phyloP scores from a whole-genome alignment of 2,329 filamentous ascomycete genomes.

The Fusarium sp. region DNA sequence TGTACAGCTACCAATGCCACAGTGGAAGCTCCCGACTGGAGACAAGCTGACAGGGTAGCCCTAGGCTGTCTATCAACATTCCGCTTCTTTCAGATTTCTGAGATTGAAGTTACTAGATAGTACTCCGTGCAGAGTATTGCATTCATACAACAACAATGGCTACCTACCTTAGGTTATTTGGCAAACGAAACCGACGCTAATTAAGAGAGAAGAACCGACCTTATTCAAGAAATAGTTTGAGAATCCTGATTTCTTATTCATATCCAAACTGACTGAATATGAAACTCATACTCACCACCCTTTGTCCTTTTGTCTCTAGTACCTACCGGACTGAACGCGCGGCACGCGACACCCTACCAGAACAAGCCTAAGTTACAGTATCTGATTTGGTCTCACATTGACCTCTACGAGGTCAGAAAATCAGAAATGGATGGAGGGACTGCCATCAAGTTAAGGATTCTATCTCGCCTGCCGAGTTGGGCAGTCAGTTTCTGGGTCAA shows the following conservation, averaged over 20 bases:
- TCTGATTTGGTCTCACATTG: not conserved
- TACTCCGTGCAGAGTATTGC: too few species aligned
- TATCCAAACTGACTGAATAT: not conserved
- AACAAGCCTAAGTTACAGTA: not conserved
- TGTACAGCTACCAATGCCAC: not conserved
- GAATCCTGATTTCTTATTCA: not conserved
- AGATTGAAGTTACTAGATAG: not conserved
- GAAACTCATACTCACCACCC: not conserved
- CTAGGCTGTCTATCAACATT: not conserved
- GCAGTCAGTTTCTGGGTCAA: not conserved
- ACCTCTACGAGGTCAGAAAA: not conserved
- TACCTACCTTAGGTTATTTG: not conserved
- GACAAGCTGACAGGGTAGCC: slow-evolving; percentile 7
- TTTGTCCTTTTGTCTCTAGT: slow-evolving; percentile 13
- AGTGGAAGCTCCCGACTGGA: slow-evolving; percentile 23
- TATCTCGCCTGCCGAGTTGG: not conserved
- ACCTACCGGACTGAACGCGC: slow-evolving; percentile 31
- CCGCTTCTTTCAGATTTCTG: not conserved
- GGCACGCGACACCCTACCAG: slow-evolving; percentile 29
- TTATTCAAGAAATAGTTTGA: not conserved
- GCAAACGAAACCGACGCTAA: not conserved
- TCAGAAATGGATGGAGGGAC: not conserved
- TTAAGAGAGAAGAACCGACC: not conserved
- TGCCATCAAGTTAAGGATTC: not conserved
- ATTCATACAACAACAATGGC: not conserved